A percentile compares a stretch with the other conserved stretches of the same genome.
These are phyloP conservation scores for Exidia glandulosa DNA, from an alignment of 768 basidiomycete species.

Conservation along the genomic window DNA sequence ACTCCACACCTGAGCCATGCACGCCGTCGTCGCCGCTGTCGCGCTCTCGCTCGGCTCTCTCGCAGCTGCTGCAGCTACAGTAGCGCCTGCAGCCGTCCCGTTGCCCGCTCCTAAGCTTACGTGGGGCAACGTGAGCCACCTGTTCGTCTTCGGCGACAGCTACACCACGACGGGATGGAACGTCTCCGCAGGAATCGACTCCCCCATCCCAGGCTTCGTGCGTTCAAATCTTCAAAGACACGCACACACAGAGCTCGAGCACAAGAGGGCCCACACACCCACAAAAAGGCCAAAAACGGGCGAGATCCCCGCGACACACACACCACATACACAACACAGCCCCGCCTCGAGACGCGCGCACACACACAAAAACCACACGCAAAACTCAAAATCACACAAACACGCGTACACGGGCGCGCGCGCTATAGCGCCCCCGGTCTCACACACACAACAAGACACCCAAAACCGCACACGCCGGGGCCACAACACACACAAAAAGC, in stretches of 20 bases:
- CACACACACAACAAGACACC: too few species aligned
- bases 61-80: not conserved
- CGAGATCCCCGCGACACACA: not conserved
- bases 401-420: too few species aligned
- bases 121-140: constrained; percentile 43
- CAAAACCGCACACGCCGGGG: too few species aligned
- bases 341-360: not conserved
- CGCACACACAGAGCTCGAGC: not conserved
- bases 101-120: constrained; percentile 16
- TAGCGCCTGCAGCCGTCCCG: not conserved
- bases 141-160: constrained; percentile 55
- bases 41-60: not conserved
- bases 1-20: too few species aligned
- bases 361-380: too few species aligned
- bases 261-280: too few species aligned
- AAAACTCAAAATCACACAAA: too few species aligned
- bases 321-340: not conserved
- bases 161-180: constrained; percentile 53
- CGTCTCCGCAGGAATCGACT: constrained; percentile 42
- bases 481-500: too few species aligned
- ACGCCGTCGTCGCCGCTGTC: constrained; percentile 4
- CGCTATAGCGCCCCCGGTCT: too few species aligned
- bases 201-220: constrained; percentile 40
- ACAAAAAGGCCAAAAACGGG: constrained; percentile 56
- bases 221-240: constrained; percentile 9